Conservation (phyloP, 768 basidiomycete genomes). For the Boletus insuetus region DNA sequence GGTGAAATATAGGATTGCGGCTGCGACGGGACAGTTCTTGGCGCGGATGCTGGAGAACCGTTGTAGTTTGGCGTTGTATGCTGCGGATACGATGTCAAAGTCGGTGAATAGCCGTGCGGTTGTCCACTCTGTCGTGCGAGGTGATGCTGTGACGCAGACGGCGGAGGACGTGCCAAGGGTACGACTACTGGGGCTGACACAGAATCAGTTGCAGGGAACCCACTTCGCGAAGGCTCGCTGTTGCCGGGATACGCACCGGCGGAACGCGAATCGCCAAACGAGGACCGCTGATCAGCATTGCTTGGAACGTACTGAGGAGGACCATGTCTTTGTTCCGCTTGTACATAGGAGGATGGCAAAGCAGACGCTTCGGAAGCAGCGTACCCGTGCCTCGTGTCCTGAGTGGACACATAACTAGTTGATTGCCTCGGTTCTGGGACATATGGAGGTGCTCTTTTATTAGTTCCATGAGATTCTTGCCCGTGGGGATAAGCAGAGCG, state of each 20-base stretch:
- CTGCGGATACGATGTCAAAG: constrained; percentile 15
- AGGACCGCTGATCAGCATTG: constrained; percentile 16
- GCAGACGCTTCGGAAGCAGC: constrained; percentile 14
- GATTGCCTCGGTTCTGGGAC: constrained; percentile 21
- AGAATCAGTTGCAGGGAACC: constrained; percentile 17
- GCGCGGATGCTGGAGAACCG: constrained; percentile 16
- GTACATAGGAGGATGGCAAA: constrained; percentile 12
- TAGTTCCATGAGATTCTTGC: constrained; percentile 17
- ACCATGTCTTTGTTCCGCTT: constrained; percentile 21
- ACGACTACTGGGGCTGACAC: constrained; percentile 12
- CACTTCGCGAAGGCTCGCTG: constrained; percentile 10
- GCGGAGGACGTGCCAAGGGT: constrained; percentile 19
- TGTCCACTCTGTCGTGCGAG: constrained; percentile 18
- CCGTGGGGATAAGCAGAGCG: constrained; percentile 14
- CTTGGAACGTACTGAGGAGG: constrained; percentile 16
- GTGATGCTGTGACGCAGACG: constrained; percentile 17
- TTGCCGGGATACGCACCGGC: constrained; percentile 13
- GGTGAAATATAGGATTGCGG: constrained; percentile 27
- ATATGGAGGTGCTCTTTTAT: constrained; percentile 9
- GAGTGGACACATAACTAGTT: constrained; percentile 16
- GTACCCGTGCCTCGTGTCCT: constrained; percentile 23
- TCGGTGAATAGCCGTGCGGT: constrained; percentile 16
- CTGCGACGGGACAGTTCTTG: constrained; percentile 15
- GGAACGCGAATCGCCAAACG: constrained; percentile 25
- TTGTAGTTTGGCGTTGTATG: constrained; percentile 13